Base-by-base conservation (phyloP, 1,139 yeast genomes). In the Suhomyces terraborum region DNA sequence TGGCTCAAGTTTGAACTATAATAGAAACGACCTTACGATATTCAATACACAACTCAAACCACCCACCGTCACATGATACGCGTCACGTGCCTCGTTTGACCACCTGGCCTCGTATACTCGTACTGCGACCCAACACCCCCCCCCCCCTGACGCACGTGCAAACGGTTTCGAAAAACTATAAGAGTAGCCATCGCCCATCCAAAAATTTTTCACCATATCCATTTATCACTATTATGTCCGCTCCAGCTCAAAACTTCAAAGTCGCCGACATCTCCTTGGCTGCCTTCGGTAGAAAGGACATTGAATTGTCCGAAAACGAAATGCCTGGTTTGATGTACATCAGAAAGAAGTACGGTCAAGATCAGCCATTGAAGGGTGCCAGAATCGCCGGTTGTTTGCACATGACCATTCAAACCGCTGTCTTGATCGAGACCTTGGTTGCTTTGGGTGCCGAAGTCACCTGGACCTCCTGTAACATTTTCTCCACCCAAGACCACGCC, bases 321-420 rank as follows among this genome's bases (percentile, higher is more conserved):
- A 94, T 94, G 98, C 98, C 98, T 60, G 99, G 99, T 80, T 83
- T 93, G 67, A 93, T 93, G 95, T 88, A 91, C 76, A 91, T 93
- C 76, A 87, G 98, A 79, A 80, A 79, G 72, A 84, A 85, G 73
- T 93, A 91, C 77, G 98, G 95, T 58, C 76, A 78, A 44, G 84
- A 81, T 53, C 97, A 93, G 77, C 98, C 98, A 56, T 84, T 93
- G 73, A 86, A 87, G 75, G 98, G 98, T 64, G 98, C 98, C 57
- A 85, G 98, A 77, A 84, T 93, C 66, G 98, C 98, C 53, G 98
- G 98, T 67, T 91, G 97, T 80, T 82, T 93, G 68, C 99, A 93
- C 80, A 94, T 94, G 98, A 93, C 99, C 69, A 87, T 93, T 64
- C 99, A 93, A 79, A 94, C 99, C 61, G 99, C 98, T 58, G 98